Conservation (phyloP, 1,139 yeast genomes). For the Petasospora fabianii region DNA sequence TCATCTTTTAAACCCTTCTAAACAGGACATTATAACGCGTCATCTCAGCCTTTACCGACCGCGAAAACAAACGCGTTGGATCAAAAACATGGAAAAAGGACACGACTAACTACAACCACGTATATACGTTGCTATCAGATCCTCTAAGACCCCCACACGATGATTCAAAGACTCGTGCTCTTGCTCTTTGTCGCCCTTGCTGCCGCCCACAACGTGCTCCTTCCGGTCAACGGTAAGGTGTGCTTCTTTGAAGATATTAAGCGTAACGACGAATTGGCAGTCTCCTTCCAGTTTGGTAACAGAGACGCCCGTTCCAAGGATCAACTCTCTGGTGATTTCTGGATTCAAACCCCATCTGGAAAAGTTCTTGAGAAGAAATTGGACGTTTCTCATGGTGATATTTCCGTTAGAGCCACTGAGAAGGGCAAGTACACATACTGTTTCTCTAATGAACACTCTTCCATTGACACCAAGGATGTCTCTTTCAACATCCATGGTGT, state of each 20-base stretch:
- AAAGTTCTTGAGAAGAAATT: conserved; percentile 46
- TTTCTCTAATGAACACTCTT: conserved; percentile 80
- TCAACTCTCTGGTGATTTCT: conserved; percentile 74
- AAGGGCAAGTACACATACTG: conserved; percentile 84
- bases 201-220: conserved; percentile 72
- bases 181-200: conserved; percentile 23
- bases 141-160: too few relatives aligned
- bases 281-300: conserved; percentile 92
- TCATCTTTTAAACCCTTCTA: too few relatives aligned
- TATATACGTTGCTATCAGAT: too few relatives aligned
- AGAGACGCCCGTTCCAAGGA: conserved; percentile 76
- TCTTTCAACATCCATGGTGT: conserved; percentile 95
- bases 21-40: too few relatives aligned
- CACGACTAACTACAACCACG: too few relatives aligned
- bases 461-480: conserved; percentile 78
- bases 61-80: too few relatives aligned
- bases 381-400: conserved; percentile 79
- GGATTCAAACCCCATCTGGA: conserved; percentile 56
- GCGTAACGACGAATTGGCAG: conserved; percentile 80
- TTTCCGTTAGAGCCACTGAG: conserved; percentile 57
- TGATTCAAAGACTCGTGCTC: conserved; percentile 8
- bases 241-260: conserved; percentile 86
- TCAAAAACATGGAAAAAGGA: too few relatives aligned
- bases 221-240: conserved; percentile 82
- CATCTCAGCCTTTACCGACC: too few relatives aligned